phyloP scores from a whole-genome alignment of 805 yeast genomes.

The Blastobotrys chiropterorum region DNA sequence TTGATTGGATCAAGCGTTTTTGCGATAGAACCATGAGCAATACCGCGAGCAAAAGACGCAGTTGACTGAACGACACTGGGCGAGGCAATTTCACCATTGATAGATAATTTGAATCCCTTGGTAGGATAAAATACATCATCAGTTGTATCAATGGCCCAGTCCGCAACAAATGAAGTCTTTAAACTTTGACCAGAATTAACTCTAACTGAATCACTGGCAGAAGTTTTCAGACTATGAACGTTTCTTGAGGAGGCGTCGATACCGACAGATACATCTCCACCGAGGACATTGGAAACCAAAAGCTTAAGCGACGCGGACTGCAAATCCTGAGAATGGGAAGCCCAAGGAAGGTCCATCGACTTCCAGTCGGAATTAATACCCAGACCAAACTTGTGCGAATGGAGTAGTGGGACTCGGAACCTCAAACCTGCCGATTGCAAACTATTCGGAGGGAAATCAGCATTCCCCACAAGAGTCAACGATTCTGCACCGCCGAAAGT shows the following conservation, averaged over 20 bases:
- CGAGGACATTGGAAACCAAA: slow-evolving; percentile 13
- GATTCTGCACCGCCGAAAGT: slow-evolving; percentile 57
- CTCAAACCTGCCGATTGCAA: background rate
- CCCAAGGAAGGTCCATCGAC: slow-evolving; percentile 44
- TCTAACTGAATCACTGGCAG: slow-evolving; percentile 56
- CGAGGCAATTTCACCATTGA: background rate
- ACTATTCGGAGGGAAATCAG: background rate
- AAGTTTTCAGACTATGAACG: slow-evolving; percentile 40
- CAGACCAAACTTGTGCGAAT: background rate
- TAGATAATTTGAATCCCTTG: background rate
- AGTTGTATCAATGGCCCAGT: background rate
- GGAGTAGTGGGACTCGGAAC: background rate
- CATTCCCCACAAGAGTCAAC: slow-evolving; percentile 28
- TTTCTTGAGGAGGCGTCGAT: slow-evolving; percentile 51
- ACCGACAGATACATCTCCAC: slow-evolving; percentile 34
- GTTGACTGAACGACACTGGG: background rate
- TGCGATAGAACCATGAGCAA: slow-evolving; percentile 12
- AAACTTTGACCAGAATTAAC: slow-evolving; percentile 55
- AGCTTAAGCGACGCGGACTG: slow-evolving; percentile 37
- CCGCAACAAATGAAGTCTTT: slow-evolving; percentile 32
- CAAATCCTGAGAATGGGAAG: slow-evolving; percentile 46
- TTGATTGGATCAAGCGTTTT: slow-evolving; percentile 16
- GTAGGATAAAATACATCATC: background rate
- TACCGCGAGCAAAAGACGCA: slow-evolving; percentile 23
- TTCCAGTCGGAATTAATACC: background rate